A percentile compares a stretch with the other conserved stretches of the same genome.
Evolutionary conservation across 2,329 filamentous ascomycete species (phyloP).

Genomic region (Pseudogymnoascus sp.): DNA sequence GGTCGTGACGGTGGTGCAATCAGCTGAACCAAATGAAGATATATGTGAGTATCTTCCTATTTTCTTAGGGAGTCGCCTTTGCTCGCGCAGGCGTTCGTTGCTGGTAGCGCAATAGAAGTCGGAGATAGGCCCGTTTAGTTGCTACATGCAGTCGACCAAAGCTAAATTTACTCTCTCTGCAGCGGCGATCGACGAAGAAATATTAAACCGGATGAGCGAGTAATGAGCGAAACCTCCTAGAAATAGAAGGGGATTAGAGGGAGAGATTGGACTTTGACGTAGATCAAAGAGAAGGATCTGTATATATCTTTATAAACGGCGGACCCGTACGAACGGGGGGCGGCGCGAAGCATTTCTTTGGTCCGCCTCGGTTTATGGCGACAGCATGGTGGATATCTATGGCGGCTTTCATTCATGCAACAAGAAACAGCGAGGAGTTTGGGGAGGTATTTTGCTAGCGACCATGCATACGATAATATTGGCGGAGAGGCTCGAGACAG

Average conservation of each 20-base stretch:
- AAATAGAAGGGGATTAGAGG: neutral
- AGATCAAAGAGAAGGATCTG: neutral
- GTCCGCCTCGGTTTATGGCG: neutral
- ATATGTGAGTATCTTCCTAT: slow-evolving; percentile 1
- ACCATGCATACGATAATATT: neutral
- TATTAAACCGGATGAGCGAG: neutral
- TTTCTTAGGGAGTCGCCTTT: neutral
- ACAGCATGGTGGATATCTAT: neutral
- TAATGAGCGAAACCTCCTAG: neutral
- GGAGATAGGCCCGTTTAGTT: neutral
- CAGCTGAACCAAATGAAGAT: neutral
- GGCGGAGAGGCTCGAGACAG: neutral
- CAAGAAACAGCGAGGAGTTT: slow-evolving; percentile 5
- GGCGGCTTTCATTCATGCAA: neutral
- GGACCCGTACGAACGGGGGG: neutral
- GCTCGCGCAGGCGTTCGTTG: neutral
- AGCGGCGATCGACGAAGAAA: neutral
- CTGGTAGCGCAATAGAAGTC: neutral
- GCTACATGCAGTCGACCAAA: neutral
- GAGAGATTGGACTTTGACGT: neutral
- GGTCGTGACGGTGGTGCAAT: neutral
- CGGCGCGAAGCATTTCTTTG: neutral
- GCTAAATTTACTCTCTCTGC: slow-evolving; percentile 1
- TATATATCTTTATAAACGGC: slow-evolving; percentile 1
- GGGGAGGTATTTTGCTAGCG: neutral